Evolutionary conservation across 306 rosid species (phyloP).

Genomic region (Cicer pinnatifidum): DNA sequence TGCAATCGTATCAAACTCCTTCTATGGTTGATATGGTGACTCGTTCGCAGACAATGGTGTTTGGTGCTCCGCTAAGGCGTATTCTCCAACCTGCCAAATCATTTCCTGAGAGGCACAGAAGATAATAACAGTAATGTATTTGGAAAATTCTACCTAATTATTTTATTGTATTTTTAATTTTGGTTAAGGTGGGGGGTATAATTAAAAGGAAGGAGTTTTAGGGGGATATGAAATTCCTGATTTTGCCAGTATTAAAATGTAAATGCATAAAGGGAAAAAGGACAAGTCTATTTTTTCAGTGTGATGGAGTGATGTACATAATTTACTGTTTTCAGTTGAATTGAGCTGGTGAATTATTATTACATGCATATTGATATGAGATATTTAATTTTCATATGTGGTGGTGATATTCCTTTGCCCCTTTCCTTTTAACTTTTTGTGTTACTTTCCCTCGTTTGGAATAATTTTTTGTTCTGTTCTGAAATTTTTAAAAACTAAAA

Average conservation of each 20-base stretch:
- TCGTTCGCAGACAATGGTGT: constrained; percentile 73
- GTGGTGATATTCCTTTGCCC: constrained; percentile 8
- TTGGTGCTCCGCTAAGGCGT: constrained; percentile 57
- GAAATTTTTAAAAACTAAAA: no score
- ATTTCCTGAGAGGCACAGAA: constrained; percentile 62
- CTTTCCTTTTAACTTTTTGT: constrained; percentile 11
- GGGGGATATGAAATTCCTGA: constrained; percentile 53
- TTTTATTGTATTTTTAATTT: constrained; percentile 42
- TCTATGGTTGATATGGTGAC: constrained; percentile 93
- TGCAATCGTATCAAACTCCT: constrained; percentile 90
- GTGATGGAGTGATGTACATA: constrained; percentile 58
- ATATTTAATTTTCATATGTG: constrained; percentile 44
- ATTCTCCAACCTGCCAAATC: constrained; percentile 65
- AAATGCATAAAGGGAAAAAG: constrained; percentile 58
- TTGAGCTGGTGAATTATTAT: constrained; percentile 52
- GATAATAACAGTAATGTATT: constrained; percentile 41
- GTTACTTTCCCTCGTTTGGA: no score
- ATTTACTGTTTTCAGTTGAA: constrained; percentile 37
- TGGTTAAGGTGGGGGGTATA: constrained; percentile 50
- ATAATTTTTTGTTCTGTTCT: no score
- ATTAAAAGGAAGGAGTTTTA: constrained; percentile 54
- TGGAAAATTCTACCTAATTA: constrained; percentile 43
- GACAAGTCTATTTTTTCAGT: constrained; percentile 30
- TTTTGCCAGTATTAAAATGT: constrained; percentile 53
- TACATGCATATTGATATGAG: constrained; percentile 38